Evolutionary conservation across 2,329 filamentous ascomycete genomes (phyloP).

Genomic region (Alternaria sp.): DNA sequence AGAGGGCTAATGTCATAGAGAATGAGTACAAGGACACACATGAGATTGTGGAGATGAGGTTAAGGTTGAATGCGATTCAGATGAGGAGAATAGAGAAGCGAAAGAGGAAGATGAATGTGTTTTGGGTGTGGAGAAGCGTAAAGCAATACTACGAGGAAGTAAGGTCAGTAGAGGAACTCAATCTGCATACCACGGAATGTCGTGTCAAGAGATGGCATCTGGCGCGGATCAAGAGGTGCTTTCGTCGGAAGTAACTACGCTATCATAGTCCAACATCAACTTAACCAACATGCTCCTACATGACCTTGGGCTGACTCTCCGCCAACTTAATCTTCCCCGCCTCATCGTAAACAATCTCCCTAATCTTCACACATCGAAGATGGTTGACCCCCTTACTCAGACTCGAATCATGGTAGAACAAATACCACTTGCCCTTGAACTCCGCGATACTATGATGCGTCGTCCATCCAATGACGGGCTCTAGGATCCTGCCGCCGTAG

Average conservation of each 20-base stretch:
- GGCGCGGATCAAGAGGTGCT: neutral
- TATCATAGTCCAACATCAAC: neutral
- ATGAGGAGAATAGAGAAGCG: neutral
- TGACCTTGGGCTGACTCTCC: slow-evolving; percentile 41
- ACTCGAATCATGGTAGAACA: slow-evolving; percentile 80
- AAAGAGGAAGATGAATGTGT: neutral
- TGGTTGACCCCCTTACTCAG: slow-evolving; percentile 74
- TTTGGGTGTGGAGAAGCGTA: neutral
- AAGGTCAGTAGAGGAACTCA: neutral
- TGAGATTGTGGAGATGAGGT: neutral
- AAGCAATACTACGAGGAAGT: neutral
- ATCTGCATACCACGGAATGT: neutral
- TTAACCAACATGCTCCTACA: neutral
- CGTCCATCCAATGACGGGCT: slow-evolving; percentile 82
- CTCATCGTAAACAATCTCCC: slow-evolving; percentile 76
- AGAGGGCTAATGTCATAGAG: neutral
- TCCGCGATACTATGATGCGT: slow-evolving; percentile 83
- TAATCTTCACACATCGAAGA: slow-evolving; percentile 75
- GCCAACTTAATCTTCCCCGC: slow-evolving; percentile 66
- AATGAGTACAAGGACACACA: neutral
- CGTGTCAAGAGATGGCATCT: neutral
- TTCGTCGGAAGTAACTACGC: neutral
- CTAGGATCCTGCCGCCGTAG: slow-evolving; percentile 74
- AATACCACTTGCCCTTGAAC: slow-evolving; percentile 74
- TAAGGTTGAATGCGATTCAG: neutral